Conservation (phyloP, 108 stramenopile genomes). For the Heterococcus sp. region DNA sequence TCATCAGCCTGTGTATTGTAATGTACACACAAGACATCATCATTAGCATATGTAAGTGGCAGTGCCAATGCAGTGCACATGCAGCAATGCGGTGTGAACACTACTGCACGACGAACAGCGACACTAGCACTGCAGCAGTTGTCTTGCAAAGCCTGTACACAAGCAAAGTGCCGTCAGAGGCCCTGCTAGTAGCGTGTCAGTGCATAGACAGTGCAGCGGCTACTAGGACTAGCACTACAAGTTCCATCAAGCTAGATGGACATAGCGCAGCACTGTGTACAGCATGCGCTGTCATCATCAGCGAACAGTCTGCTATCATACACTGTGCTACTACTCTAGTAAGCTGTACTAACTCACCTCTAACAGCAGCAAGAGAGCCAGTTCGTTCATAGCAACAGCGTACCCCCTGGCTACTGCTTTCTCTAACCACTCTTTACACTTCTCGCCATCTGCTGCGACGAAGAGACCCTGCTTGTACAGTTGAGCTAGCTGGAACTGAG, state of each 20-base stretch:
- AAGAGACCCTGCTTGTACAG: constrained; percentile 9
- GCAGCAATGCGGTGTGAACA: too few species aligned
- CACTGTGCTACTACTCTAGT: constrained; percentile 1
- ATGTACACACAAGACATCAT: too few species aligned
- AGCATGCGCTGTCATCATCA: not conserved
- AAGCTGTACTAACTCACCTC: constrained; percentile 14
- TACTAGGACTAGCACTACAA: too few species aligned
- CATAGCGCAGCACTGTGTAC: not conserved
- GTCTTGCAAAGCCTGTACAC: too few species aligned
- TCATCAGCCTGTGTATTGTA: too few species aligned
- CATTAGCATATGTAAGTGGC: too few species aligned
- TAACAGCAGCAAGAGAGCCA: constrained; percentile 22
- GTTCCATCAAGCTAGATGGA: not conserved
- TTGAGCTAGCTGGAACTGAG: constrained; percentile 28
- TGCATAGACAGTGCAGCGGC: too few species aligned
- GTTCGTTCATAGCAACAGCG: constrained; percentile 37
- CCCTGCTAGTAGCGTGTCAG: too few species aligned
- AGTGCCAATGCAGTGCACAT: too few species aligned
- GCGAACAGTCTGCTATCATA: not conserved
- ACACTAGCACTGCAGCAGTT: too few species aligned
- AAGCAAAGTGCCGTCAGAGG: too few species aligned
- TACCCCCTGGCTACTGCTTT: constrained; percentile 17
- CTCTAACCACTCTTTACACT: constrained; percentile 25
- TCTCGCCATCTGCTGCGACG: constrained; percentile 13
- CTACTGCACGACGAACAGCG: too few species aligned